Evolutionary conservation across 345 rosid genomes (phyloP).

Genomic region (Eucalyptus pumila): DNA sequence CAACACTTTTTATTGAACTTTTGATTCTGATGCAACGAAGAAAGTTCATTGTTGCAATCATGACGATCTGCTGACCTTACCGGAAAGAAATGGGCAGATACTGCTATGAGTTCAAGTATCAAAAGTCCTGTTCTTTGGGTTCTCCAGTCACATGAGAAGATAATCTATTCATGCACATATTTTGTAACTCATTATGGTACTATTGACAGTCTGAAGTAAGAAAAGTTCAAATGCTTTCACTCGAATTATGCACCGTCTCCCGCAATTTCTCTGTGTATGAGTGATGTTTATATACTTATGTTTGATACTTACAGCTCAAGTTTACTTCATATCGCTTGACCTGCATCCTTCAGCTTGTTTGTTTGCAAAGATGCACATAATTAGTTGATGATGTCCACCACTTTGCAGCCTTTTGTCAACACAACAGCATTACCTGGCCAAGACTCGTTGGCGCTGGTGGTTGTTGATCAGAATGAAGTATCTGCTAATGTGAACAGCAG

Average conservation of each 20-base stretch:
- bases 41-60: neutral
- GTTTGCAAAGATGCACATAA: neutral
- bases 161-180: neutral
- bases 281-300: neutral
- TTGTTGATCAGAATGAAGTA: conserved; percentile 11
- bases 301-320: neutral
- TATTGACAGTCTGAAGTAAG: neutral
- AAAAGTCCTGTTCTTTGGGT: neutral
- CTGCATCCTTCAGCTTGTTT: neutral
- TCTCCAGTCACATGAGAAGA: neutral
- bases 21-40: neutral
- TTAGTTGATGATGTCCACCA: neutral
- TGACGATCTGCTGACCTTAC: neutral
- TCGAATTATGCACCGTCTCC: neutral
- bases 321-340: neutral
- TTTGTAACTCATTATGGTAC: neutral
- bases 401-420: neutral
- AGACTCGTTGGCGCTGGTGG: conserved; percentile 15
- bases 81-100: neutral
- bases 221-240: neutral
- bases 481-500: neutral
- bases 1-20: neutral
- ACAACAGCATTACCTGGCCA: neutral
- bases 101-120: neutral
- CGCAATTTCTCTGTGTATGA: too few species aligned